Conservation (phyloP, 2,329 filamentous ascomycete species). For the Diaporthe sp. region DNA sequence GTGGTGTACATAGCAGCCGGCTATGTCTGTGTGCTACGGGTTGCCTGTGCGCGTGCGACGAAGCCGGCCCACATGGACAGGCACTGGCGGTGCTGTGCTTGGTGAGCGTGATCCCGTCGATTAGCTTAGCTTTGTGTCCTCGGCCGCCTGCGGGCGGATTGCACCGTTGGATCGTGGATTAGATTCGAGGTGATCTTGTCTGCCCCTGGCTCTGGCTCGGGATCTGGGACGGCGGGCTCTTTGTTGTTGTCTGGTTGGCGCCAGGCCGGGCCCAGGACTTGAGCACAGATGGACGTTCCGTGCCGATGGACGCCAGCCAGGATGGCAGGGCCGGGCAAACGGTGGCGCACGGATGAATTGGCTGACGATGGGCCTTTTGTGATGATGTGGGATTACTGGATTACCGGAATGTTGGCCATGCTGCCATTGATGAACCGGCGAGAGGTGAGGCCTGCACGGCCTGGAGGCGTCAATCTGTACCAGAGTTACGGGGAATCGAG, state of each 20-base stretch:
- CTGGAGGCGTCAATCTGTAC: background rate
- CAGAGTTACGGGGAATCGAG: slow-evolving; percentile 6
- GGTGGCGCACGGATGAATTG: slow-evolving; percentile 13
- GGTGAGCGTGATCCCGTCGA: background rate
- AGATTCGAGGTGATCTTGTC: slow-evolving; percentile 22
- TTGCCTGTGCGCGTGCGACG: background rate
- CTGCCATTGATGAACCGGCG: background rate
- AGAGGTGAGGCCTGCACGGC: background rate
- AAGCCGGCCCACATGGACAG: slow-evolving; percentile 7
- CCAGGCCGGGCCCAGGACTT: slow-evolving; percentile 4
- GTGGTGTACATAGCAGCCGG: background rate
- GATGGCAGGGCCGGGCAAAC: background rate
- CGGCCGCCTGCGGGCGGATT: slow-evolving; percentile 10
- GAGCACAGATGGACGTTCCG: slow-evolving; percentile 30
- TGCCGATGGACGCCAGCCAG: slow-evolving; percentile 23
- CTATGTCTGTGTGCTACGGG: slow-evolving; percentile 14
- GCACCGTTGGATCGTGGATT: slow-evolving; percentile 25
- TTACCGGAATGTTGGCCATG: background rate
- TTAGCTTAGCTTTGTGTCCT: background rate
- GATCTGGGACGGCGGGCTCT: background rate
- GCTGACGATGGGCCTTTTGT: slow-evolving; percentile 1
- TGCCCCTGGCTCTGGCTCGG: background rate
- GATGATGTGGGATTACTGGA: background rate
- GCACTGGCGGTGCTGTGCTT: background rate
- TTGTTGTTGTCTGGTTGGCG: background rate